A percentile compares a stretch with the other conserved stretches of the same genome.
Conservation (phyloP, 768 basidiomycete species). For the Boletus rex-veris region DNA sequence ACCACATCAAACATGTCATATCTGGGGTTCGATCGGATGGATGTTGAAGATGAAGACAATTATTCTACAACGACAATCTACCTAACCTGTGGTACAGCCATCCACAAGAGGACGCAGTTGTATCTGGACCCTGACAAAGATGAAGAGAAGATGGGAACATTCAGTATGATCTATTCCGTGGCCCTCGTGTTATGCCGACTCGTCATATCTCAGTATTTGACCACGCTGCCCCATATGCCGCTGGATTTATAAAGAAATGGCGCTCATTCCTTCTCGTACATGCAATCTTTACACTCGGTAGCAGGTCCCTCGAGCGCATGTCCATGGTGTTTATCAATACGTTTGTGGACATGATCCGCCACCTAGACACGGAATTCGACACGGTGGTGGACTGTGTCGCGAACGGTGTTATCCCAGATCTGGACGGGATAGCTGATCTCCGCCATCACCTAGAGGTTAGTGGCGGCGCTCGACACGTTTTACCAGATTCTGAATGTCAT, state of each 20-base stretch:
- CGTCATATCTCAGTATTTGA: neutral
- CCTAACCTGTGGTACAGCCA: neutral
- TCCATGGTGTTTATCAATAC: neutral
- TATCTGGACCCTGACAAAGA: constrained; percentile 1
- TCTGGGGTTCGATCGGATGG: neutral
- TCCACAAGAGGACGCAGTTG: neutral
- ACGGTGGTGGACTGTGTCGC: neutral
- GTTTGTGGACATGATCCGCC: neutral
- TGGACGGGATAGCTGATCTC: neutral
- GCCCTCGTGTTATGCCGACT: neutral
- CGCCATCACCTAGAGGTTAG: constrained; percentile 3
- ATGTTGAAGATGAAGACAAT: neutral
- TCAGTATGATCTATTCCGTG: neutral
- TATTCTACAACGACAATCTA: neutral
- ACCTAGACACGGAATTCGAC: neutral
- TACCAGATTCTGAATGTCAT: neutral
- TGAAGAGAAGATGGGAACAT: constrained; percentile 9
- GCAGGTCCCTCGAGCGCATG: constrained; percentile 5
- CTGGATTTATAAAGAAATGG: constrained; percentile 6
- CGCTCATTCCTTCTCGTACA: constrained; percentile 13
- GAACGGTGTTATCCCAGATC: neutral
- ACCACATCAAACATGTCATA: constrained; percentile 3
- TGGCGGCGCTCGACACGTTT: neutral
- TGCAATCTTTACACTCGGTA: constrained; percentile 4
- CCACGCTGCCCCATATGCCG: constrained; percentile 5